Percentiles rank a stretch among this genome's conserved stretches.
Evolutionary conservation across 2,329 filamentous ascomycete species (phyloP).

Genomic region (Aspergillus sp.): DNA sequence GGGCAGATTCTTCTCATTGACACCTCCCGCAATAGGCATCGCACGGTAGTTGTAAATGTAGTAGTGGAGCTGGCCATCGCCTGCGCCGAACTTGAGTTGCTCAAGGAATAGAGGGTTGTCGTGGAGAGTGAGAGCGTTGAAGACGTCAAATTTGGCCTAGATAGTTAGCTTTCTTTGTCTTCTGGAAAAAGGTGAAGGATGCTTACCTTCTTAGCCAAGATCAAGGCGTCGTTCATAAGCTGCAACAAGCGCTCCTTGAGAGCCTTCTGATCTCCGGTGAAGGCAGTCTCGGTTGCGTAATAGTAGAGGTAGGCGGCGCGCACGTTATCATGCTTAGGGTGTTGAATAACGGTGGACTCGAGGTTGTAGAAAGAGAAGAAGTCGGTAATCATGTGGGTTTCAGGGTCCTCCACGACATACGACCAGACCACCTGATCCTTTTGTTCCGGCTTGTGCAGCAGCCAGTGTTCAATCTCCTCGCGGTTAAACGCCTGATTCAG

Average conservation of each 20-base stretch:
- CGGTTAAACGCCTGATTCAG: constrained; percentile 74
- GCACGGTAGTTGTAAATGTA: constrained; percentile 97
- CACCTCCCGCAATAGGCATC: constrained; percentile 74
- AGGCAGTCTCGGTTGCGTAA: constrained; percentile 78
- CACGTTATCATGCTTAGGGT: constrained; percentile 69
- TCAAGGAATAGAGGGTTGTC: constrained; percentile 92
- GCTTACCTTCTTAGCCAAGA: constrained; percentile 69
- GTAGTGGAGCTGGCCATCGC: constrained; percentile 91
- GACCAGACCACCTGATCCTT: constrained; percentile 85
- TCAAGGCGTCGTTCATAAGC: constrained; percentile 76
- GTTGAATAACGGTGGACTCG: constrained; percentile 83
- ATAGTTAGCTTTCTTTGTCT: constrained; percentile 3
- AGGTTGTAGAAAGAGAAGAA: constrained; percentile 97
- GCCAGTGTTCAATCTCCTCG: constrained; percentile 82
- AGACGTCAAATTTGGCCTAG: constrained; percentile 78
- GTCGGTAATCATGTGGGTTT: constrained; percentile 78
- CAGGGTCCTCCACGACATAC: constrained; percentile 73
- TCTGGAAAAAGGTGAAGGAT: not conserved
- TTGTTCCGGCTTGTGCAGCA: constrained; percentile 61
- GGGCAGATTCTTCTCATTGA: constrained; percentile 69
- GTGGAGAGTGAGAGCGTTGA: constrained; percentile 88
- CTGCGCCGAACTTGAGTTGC: constrained; percentile 88
- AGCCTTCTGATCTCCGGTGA: constrained; percentile 48
- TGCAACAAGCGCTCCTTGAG: constrained; percentile 74
- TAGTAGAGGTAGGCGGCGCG: constrained; percentile 95